These are phyloP conservation scores for Penicillium paxilli DNA, from an alignment of 495 filamentous ascomycete species.

Conservation along the genomic window DNA sequence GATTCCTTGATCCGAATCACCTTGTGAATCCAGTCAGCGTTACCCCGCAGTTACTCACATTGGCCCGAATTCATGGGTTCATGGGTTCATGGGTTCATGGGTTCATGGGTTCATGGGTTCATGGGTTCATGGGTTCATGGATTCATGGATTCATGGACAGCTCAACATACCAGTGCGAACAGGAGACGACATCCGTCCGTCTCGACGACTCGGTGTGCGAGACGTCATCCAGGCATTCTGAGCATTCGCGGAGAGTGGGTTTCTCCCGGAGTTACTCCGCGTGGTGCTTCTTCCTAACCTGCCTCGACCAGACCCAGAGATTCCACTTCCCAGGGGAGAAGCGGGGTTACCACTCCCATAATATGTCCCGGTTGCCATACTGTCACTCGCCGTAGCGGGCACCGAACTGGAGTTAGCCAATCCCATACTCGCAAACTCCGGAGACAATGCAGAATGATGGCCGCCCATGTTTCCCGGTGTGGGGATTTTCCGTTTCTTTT, in stretches of 20 bases:
- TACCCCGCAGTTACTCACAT: background rate
- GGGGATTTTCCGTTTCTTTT: conserved; percentile 98
- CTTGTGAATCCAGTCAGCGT: conserved; percentile 23
- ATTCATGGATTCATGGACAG: background rate
- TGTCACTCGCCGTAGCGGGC: conserved; percentile 43
- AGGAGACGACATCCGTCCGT: conserved; percentile 40
- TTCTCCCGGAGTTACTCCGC: conserved; percentile 57
- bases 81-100: background rate
- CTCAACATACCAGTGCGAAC: conserved; percentile 35
- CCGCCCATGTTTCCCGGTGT: conserved; percentile 69
- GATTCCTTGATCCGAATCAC: conserved; percentile 65
- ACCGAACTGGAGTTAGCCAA: conserved; percentile 49
- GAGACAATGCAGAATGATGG: conserved; percentile 63
- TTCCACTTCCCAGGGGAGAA: conserved; percentile 54
- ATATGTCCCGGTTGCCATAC: conserved; percentile 52
- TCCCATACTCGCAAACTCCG: conserved; percentile 63
- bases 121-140: background rate
- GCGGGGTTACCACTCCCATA: conserved; percentile 56
- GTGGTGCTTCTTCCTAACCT: conserved; percentile 63
- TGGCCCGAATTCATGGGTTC: too few species aligned
- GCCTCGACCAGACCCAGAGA: conserved; percentile 78
- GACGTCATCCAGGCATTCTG: conserved; percentile 37
- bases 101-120: background rate
- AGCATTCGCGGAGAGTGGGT: conserved; percentile 55
- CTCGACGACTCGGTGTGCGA: conserved; percentile 37